phyloP scores from a whole-genome alignment of 495 filamentous ascomycete genomes.

The Darksidea phi region DNA sequence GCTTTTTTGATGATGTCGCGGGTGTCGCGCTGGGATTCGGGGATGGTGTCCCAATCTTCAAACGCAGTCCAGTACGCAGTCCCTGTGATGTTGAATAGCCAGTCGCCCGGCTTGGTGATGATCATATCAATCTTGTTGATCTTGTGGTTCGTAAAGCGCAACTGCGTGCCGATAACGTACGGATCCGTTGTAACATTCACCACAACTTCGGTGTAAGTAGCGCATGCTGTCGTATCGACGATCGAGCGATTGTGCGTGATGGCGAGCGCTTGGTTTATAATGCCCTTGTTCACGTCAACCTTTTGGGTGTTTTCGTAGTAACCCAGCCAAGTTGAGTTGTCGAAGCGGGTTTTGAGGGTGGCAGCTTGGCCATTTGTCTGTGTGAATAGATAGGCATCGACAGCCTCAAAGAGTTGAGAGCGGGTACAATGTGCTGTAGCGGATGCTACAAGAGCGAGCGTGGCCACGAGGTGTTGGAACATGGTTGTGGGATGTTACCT shows the following conservation, averaged over 20 bases:
- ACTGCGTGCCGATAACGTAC: constrained; percentile 54
- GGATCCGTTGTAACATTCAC: constrained; percentile 46
- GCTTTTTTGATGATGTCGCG: constrained; percentile 51
- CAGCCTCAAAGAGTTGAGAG: constrained; percentile 11
- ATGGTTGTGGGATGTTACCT: constrained; percentile 1
- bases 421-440: constrained; percentile 24
- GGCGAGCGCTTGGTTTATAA: constrained; percentile 45
- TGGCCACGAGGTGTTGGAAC: not conserved
- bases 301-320: constrained; percentile 46
- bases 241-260: constrained; percentile 51
- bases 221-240: constrained; percentile 52
- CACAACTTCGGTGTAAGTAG: constrained; percentile 55
- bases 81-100: constrained; percentile 53
- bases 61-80: constrained; percentile 46
- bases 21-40: constrained; percentile 47
- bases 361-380: constrained; percentile 11
- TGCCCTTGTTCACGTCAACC: constrained; percentile 39
- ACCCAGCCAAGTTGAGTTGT: constrained; percentile 30
- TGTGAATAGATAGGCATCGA: constrained; percentile 18
- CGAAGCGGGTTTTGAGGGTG: constrained; percentile 23
- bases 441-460: constrained; percentile 12
- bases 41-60: constrained; percentile 51
- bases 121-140: constrained; percentile 46
- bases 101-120: constrained; percentile 49
- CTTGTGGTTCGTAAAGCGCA: constrained; percentile 45